Conservation (phyloP, 2,329 filamentous ascomycete species). For the Fusarium scirpi region DNA sequence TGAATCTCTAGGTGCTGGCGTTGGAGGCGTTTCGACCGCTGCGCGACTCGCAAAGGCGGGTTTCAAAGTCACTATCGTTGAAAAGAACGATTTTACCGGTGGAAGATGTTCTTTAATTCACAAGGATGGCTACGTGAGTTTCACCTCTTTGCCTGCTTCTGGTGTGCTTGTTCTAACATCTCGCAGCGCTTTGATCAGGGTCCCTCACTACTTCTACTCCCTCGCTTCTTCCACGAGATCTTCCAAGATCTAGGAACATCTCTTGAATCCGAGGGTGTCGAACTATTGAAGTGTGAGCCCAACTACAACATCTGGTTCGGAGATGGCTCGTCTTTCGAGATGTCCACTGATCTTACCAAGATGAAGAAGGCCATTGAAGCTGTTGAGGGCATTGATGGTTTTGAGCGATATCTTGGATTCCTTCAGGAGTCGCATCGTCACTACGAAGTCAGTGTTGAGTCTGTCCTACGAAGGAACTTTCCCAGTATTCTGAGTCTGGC, state of each 20-base stretch:
- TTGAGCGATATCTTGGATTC: conserved; percentile 75
- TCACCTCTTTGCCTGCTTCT: rapidly evolving
- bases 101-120: conserved; percentile 77
- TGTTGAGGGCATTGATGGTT: conserved; percentile 79
- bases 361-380: conserved; percentile 80
- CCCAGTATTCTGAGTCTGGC: conserved; percentile 68
- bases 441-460: conserved; percentile 74
- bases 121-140: conserved; percentile 60
- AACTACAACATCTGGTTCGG: conserved; percentile 82
- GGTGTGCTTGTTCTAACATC: not conserved
- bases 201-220: conserved; percentile 78
- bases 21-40: conserved; percentile 77
- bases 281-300: conserved; percentile 77
- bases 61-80: conserved; percentile 78
- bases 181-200: conserved; percentile 78
- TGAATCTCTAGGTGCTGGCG: conserved; percentile 68
- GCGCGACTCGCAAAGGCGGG: conserved; percentile 78
- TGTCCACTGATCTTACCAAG: conserved; percentile 74
- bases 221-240: conserved; percentile 75
- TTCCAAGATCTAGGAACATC: conserved; percentile 77
- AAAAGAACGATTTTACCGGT: conserved; percentile 80
- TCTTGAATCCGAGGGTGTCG: conserved; percentile 73
- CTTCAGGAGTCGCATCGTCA: conserved; percentile 75
- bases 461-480: conserved; percentile 77
- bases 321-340: conserved; percentile 72